Evolutionary conservation across 2,329 filamentous ascomycete species (phyloP).

Genomic region (Pezicula radicicola): DNA sequence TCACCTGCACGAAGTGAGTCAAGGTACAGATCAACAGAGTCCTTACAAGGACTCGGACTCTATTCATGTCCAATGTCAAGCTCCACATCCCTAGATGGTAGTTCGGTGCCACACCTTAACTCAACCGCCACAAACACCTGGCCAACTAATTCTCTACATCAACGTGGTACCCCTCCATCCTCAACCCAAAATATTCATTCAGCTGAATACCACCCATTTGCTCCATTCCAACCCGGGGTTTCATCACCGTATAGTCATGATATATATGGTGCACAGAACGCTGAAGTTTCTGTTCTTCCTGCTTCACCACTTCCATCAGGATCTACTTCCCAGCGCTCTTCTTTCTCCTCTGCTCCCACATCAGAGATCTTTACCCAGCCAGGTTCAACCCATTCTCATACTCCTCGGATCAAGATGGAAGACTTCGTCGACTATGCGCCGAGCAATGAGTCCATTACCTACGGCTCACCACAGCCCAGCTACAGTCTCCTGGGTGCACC

Average conservation of each 20-base stretch:
- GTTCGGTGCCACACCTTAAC: slow-evolving; percentile 13
- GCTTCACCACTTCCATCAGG: slow-evolving; percentile 26
- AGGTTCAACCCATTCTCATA: slow-evolving; percentile 24
- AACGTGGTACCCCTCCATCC: slow-evolving; percentile 20
- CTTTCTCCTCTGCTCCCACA: slow-evolving; percentile 28
- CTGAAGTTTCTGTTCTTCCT: slow-evolving; percentile 27
- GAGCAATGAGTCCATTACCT: slow-evolving; percentile 18
- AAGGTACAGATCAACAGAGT: slow-evolving; percentile 23
- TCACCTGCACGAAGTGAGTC: slow-evolving; percentile 29
- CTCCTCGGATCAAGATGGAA: slow-evolving; percentile 30
- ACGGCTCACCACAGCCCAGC: slow-evolving; percentile 21
- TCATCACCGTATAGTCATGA: slow-evolving; percentile 43
- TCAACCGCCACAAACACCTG: slow-evolving; percentile 22
- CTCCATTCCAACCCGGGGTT: slow-evolving; percentile 40
- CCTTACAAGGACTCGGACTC: slow-evolving; percentile 24
- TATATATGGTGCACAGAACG: slow-evolving; percentile 39
- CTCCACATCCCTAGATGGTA: slow-evolving; percentile 18
- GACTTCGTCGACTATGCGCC: slow-evolving; percentile 23
- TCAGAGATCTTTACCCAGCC: slow-evolving; percentile 28
- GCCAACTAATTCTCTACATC: slow-evolving; percentile 20
- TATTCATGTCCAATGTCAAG: slow-evolving; percentile 27
- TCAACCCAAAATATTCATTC: slow-evolving; percentile 41
- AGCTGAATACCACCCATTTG: slow-evolving; percentile 49
- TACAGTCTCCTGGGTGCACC: slow-evolving; percentile 19
- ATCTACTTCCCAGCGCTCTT: slow-evolving; percentile 28